A percentile compares a stretch with the other conserved stretches of the same genome.
Evolutionary conservation across 768 basidiomycete genomes (phyloP).

Genomic region (Russula compacta): DNA sequence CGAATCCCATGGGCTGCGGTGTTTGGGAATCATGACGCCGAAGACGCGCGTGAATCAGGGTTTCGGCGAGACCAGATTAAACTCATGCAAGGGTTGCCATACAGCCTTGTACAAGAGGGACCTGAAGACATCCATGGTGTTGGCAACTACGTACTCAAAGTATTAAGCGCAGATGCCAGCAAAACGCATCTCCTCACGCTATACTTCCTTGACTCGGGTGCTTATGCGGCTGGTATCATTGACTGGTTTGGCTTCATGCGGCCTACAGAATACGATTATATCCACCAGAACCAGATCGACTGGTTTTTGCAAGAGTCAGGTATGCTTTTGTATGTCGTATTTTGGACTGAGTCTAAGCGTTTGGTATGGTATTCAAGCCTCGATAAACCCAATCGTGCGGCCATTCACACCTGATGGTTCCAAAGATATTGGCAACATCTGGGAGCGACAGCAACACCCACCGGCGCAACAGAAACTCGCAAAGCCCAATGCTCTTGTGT

Average conservation of each 20-base stretch:
- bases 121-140: conserved; percentile 81
- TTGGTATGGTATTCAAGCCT: conserved; percentile 27
- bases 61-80: conserved; percentile 55
- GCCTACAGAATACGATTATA: conserved; percentile 80
- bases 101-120: conserved; percentile 72
- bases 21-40: conserved; percentile 92
- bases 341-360: neutral
- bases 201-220: conserved; percentile 86
- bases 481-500: conserved; percentile 94
- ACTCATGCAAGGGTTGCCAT: conserved; percentile 72
- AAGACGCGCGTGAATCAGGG: conserved; percentile 39
- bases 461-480: conserved; percentile 52
- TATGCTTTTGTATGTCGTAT: conserved; percentile 20
- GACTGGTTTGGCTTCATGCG: conserved; percentile 56
- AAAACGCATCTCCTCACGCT: conserved; percentile 83
- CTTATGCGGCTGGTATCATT: conserved; percentile 53
- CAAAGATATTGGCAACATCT: conserved; percentile 58
- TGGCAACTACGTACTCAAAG: conserved; percentile 86
- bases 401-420: conserved; percentile 75
- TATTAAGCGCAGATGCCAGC: conserved; percentile 79
- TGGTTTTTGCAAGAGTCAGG: conserved; percentile 85
- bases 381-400: conserved; percentile 65
- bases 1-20: conserved; percentile 85
- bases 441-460: conserved; percentile 58
- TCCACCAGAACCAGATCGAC: conserved; percentile 75